Evolutionary conservation across 169 alveolate species (phyloP).

Genomic region (Miamiensis avidus): DNA sequence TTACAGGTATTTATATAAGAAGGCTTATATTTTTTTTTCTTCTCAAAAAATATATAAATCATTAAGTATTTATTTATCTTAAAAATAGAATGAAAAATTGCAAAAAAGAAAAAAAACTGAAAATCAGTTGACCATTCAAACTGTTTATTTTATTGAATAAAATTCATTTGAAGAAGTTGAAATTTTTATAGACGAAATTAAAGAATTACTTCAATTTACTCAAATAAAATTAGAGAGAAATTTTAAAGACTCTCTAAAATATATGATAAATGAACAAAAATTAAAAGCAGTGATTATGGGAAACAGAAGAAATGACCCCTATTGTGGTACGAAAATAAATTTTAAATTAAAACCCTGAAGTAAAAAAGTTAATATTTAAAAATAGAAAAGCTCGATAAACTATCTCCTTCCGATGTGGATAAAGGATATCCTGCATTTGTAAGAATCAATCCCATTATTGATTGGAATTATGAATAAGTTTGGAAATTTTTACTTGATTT

Average conservation of each 20-base stretch:
- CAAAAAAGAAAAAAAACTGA: not conserved
- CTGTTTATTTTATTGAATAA: slow-evolving; percentile 11
- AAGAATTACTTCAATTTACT: not conserved
- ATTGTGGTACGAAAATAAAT: slow-evolving; percentile 30
- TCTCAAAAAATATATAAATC: not conserved
- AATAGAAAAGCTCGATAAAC: slow-evolving; percentile 19
- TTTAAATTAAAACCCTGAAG: not conserved
- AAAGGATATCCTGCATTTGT: slow-evolving; percentile 57
- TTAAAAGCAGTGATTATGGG: slow-evolving; percentile 58
- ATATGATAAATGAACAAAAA: not conserved
- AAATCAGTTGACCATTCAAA: not conserved
- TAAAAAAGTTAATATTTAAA: not conserved
- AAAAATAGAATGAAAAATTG: not conserved
- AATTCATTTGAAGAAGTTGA: slow-evolving; percentile 20
- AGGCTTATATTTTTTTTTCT: not conserved
- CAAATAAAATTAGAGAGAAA: slow-evolving; percentile 13
- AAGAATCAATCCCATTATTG: slow-evolving; percentile 61
- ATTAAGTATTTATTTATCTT: not conserved
- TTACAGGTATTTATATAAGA: not conserved
- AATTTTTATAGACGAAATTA: slow-evolving; percentile 3
- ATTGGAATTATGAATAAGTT: slow-evolving; percentile 55
- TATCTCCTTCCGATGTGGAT: slow-evolving; percentile 30
- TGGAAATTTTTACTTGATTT: slow-evolving; percentile 53
- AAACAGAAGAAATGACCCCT: slow-evolving; percentile 61
- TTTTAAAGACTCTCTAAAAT: slow-evolving; percentile 8